Evolutionary conservation across 495 filamentous ascomycete genomes (phyloP), one percentile per base, ranked within the genome.

Genomic region (Penicillium odoratum): DNA sequence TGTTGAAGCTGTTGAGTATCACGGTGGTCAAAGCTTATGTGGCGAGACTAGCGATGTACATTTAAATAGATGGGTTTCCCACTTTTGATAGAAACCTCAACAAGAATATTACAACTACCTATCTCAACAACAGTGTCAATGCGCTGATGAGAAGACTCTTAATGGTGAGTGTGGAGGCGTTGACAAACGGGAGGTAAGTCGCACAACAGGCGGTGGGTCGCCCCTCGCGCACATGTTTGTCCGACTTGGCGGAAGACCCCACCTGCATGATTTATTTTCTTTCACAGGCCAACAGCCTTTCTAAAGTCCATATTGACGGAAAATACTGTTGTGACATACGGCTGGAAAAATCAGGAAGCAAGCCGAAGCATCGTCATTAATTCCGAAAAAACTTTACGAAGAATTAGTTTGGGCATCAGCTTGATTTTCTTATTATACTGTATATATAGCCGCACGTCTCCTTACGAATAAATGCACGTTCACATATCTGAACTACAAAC

Each of bases 321-420:
- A 73, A 45, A 21, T 21, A 25, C 15, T 18, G 10, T 30, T 13
- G 3, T 30, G 11, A 10, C 45, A 48, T 48, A 48, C 4, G 26
- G 21, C 45, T n/a, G 26, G 26, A 48, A 1, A 1, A 21, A 30
- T 48, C 30, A 30, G 30, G 10, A 30, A 30, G 0, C 25, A 48
- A 30, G 15, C 2, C 15, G 45, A 48, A 48, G 30, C 0, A 30
- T 48, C 7, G 21, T 48, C 25, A 48, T 30, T 13, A 48, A 48
- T 9, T 48, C 30, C 5, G 8, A 13, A 46, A 21, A 2, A 8
- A 4, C 45, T 48, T 31, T 26, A 48, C 7, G 1, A 48, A 48
- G 45, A 30, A 48, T 48, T 26, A 8, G 13, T 7, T 48, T 30
- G 45, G 45, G 21, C 21, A 21, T 21, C 21, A 21, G 21, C 45